These are phyloP conservation scores for Phytophthora vignae DNA, from an alignment of 352 stramenopile genomes.

Conservation along the genomic window DNA sequence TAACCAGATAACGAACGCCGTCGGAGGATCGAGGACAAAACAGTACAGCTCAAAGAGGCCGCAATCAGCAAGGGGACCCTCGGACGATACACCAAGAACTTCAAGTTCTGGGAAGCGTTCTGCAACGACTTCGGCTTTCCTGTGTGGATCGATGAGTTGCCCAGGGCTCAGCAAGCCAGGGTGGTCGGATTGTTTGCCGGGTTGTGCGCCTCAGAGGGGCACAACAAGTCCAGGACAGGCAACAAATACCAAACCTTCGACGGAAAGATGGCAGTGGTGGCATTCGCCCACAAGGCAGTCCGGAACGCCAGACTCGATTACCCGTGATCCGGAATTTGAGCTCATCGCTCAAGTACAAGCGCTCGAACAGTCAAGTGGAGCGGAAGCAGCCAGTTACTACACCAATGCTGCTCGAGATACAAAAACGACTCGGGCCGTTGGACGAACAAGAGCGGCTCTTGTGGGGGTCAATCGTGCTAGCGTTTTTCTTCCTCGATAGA, in stretches of 20 bases:
- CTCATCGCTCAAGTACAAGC: background rate
- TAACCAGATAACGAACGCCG: background rate
- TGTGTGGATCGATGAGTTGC: slow-evolving; percentile 37
- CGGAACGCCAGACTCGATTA: background rate
- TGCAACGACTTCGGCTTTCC: too few species aligned
- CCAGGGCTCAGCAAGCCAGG: slow-evolving; percentile 24
- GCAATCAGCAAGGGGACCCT: too few species aligned
- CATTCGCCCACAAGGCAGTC: background rate
- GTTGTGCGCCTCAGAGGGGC: slow-evolving; percentile 18
- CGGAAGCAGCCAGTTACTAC: slow-evolving; percentile 44
- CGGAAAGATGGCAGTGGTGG: background rate
- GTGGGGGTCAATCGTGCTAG: slow-evolving; percentile 11
- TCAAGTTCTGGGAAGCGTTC: too few species aligned
- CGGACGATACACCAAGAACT: too few species aligned
- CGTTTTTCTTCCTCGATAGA: slow-evolving; percentile 20
- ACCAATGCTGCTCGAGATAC: slow-evolving; percentile 35
- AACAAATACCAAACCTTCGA: background rate
- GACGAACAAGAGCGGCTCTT: slow-evolving; percentile 9
- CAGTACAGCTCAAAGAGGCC: too few species aligned
- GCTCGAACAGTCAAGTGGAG: slow-evolving; percentile 27
- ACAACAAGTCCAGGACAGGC: background rate
- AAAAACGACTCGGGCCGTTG: background rate
- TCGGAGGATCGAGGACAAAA: background rate
- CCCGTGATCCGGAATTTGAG: background rate
- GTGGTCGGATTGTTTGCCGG: slow-evolving; percentile 35